Evolutionary conservation across 73 alveolate genomes (phyloP).

Genomic region (Stentor roeselii): DNA sequence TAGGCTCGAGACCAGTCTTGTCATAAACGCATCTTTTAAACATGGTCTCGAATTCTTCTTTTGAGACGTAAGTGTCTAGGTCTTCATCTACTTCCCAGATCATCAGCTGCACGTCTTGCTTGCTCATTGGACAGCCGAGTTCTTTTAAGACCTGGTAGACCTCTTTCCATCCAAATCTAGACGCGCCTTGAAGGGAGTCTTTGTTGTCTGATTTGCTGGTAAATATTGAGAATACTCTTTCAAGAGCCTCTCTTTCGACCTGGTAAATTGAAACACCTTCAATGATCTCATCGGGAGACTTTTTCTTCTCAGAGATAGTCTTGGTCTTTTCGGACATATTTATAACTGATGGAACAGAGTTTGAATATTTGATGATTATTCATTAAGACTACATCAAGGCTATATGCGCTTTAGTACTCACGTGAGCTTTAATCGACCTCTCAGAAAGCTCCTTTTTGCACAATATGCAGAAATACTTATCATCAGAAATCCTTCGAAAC

Average conservation of each 20-base stretch:
- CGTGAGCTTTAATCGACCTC: background rate
- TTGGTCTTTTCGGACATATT: too few species aligned
- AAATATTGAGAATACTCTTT: background rate
- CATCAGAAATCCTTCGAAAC: background rate
- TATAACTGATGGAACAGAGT: too few species aligned
- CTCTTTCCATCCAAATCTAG: background rate
- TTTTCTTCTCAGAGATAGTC: too few species aligned
- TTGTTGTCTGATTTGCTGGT: background rate
- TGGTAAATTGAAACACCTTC: background rate
- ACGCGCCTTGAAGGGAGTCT: background rate
- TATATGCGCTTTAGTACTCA: background rate
- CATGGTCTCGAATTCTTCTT: conserved; percentile 87
- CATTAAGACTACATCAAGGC: background rate
- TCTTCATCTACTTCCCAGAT: conserved; percentile 93
- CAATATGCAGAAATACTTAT: background rate
- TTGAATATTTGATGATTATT: too few species aligned
- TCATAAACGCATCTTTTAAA: conserved; percentile 92
- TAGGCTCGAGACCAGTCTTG: conserved; percentile 87
- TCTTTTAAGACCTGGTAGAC: conserved; percentile 30
- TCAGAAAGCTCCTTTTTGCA: background rate
- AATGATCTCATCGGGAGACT: background rate
- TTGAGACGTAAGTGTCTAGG: conserved; percentile 76
- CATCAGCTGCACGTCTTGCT: conserved; percentile 29
- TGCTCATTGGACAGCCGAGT: conserved; percentile 10
- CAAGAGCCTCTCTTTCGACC: conserved; percentile 1